A percentile compares a stretch with the other conserved stretches of the same genome.
Conservation (phyloP, 805 yeast genomes). For the Wickerhamiella galacta region DNA sequence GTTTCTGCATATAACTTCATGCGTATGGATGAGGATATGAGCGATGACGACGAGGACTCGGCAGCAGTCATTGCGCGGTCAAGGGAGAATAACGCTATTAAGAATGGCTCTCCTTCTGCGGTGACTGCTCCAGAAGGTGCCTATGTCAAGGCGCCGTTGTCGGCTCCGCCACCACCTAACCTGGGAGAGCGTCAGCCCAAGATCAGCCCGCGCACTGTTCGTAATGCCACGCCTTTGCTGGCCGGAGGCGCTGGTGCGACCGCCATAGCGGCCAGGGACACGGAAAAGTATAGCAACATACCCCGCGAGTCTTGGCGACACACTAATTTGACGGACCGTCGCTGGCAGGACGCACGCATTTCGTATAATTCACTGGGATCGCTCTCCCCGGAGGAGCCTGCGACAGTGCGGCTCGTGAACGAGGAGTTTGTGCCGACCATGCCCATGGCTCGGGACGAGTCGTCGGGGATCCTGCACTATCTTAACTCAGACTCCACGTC, state of each 20-base stretch:
- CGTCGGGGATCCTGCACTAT: constrained; percentile 19
- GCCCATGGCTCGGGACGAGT: constrained; percentile 17
- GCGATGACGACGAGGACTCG: constrained; percentile 14
- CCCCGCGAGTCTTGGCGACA: constrained; percentile 46
- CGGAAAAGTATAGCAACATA: constrained; percentile 19
- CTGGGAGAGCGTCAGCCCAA: constrained; percentile 1
- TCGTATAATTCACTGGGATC: constrained; percentile 54
- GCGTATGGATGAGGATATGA: constrained; percentile 21
- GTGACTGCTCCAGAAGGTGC: constrained; percentile 1
- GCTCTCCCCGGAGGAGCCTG: constrained; percentile 67
- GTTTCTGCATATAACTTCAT: constrained; percentile 23
- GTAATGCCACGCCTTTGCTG: neutral
- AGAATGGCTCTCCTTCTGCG: constrained; percentile 1
- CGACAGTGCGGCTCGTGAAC: constrained; percentile 62
- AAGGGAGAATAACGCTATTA: too few relatives aligned
- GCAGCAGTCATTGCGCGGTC: too few relatives aligned
- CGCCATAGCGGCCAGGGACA: constrained; percentile 1
- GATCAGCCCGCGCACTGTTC: neutral
- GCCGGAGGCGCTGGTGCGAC: constrained; percentile 3
- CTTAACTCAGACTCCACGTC: constrained; percentile 22
- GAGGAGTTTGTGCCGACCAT: constrained; percentile 8
- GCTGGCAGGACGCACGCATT: constrained; percentile 43
- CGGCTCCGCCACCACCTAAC: constrained; percentile 2
- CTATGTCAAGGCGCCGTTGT: neutral
- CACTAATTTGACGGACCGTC: constrained; percentile 21